phyloP scores from a whole-genome alignment of 345 rosid genomes.

The Schrenkiella parvula region DNA sequence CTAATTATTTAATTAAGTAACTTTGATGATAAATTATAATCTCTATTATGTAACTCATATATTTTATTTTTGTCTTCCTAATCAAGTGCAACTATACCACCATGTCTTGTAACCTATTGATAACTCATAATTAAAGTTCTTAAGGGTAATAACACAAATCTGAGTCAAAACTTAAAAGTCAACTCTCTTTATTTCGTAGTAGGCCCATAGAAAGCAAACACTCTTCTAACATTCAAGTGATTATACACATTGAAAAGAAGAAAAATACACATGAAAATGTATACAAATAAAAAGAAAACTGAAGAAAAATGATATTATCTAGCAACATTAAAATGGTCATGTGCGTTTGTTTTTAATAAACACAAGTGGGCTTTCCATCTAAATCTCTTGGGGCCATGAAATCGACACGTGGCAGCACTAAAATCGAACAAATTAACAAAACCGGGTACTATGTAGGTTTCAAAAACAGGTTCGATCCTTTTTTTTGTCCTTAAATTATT shows the following conservation, averaged over 20 bases:
- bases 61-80: neutral
- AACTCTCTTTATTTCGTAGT: neutral
- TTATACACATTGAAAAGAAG: neutral
- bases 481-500: too few species aligned
- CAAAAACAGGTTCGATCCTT: too few species aligned
- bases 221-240: neutral
- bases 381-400: conserved; percentile 3
- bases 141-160: neutral
- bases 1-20: neutral
- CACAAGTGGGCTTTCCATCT: conserved; percentile 15
- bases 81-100: neutral
- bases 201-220: neutral
- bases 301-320: too few species aligned
- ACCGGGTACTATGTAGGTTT: neutral
- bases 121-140: neutral
- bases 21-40: neutral
- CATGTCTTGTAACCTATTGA: neutral
- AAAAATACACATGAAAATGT: neutral
- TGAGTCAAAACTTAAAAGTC: neutral
- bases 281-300: neutral
- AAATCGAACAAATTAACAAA: neutral
- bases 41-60: neutral
- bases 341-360: conserved; percentile 20
- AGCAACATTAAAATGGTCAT: conserved; percentile 14
- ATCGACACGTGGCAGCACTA: conserved; percentile 1